Evolutionary conservation across 2,329 filamentous ascomycete genomes (phyloP).

Genomic region (Arthrinium puccinioides): DNA sequence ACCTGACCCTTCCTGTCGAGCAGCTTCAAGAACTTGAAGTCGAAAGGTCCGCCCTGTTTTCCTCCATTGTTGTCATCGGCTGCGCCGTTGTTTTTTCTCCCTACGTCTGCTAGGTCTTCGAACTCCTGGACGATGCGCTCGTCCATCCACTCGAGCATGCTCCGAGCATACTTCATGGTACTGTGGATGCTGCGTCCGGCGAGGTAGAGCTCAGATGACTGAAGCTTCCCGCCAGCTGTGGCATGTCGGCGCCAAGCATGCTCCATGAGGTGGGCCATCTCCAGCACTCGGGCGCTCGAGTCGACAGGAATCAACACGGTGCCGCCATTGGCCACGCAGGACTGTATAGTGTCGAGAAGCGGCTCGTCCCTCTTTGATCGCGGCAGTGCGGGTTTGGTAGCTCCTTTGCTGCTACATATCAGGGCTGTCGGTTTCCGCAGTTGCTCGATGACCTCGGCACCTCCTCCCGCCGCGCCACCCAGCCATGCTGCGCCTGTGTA

Average conservation of each 20-base stretch:
- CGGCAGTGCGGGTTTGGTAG: slow-evolving; percentile 61
- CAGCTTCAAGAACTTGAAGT: slow-evolving; percentile 78
- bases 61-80: slow-evolving; percentile 37
- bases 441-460: slow-evolving; percentile 88
- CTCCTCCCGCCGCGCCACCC: slow-evolving; percentile 69
- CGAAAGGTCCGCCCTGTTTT: slow-evolving; percentile 67
- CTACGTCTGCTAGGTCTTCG: slow-evolving; percentile 57
- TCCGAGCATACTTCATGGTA: slow-evolving; percentile 83
- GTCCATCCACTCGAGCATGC: slow-evolving; percentile 99
- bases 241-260: slow-evolving; percentile 76
- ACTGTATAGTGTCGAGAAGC: slow-evolving; percentile 72
- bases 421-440: slow-evolving; percentile 88
- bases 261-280: slow-evolving; percentile 86
- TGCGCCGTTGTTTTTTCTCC: slow-evolving; percentile 36
- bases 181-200: slow-evolving; percentile 81
- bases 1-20: slow-evolving; percentile 78
- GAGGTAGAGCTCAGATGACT: slow-evolving; percentile 62
- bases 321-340: slow-evolving; percentile 73
- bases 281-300: slow-evolving; percentile 88
- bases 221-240: slow-evolving; percentile 42
- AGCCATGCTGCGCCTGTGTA: slow-evolving; percentile 91
- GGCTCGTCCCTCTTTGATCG: slow-evolving; percentile 80
- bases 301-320: slow-evolving; percentile 92
- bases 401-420: slow-evolving; percentile 81
- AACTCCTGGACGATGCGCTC: slow-evolving; percentile 90